These are phyloP conservation scores for Scolecobasidium constrictum DNA, from an alignment of 2,329 filamentous ascomycete species.

Conservation along the genomic window DNA sequence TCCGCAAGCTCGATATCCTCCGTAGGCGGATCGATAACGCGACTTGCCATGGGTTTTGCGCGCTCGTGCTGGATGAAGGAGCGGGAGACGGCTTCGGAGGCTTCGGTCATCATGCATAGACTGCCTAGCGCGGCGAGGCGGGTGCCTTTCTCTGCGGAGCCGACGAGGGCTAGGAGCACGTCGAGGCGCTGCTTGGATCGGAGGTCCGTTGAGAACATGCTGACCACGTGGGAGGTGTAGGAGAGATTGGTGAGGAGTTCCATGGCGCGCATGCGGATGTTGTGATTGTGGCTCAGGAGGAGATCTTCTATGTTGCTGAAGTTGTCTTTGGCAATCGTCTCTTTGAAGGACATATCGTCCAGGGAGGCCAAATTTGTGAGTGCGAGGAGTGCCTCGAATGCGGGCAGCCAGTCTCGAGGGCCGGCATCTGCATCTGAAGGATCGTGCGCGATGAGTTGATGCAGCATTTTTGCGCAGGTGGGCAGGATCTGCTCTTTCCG, in stretches of 20 bases:
- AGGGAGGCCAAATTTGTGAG: slow-evolving; percentile 83
- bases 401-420: slow-evolving; percentile 65
- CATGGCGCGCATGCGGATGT: slow-evolving; percentile 71
- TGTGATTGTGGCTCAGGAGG: slow-evolving; percentile 61
- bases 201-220: slow-evolving; percentile 57
- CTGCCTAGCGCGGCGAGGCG: slow-evolving; percentile 80
- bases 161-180: slow-evolving; percentile 75
- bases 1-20: neutral
- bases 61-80: neutral
- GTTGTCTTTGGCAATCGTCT: slow-evolving; percentile 50
- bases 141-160: slow-evolving; percentile 71
- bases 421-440: slow-evolving; percentile 37
- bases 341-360: slow-evolving; percentile 48
- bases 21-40: neutral
- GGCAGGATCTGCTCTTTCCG: slow-evolving; percentile 34
- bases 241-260: slow-evolving; percentile 90
- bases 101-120: slow-evolving; percentile 71
- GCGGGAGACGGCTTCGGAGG: slow-evolving; percentile 54
- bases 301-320: slow-evolving; percentile 76
- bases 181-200: slow-evolving; percentile 53
- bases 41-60: neutral
- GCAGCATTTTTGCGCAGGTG: slow-evolving; percentile 66
- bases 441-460: slow-evolving; percentile 60
- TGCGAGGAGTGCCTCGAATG: slow-evolving; percentile 83
- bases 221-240: slow-evolving; percentile 53